These are phyloP conservation scores for Melaleuca alternifolia DNA, from an alignment of 345 rosid species.

Conservation along the genomic window DNA sequence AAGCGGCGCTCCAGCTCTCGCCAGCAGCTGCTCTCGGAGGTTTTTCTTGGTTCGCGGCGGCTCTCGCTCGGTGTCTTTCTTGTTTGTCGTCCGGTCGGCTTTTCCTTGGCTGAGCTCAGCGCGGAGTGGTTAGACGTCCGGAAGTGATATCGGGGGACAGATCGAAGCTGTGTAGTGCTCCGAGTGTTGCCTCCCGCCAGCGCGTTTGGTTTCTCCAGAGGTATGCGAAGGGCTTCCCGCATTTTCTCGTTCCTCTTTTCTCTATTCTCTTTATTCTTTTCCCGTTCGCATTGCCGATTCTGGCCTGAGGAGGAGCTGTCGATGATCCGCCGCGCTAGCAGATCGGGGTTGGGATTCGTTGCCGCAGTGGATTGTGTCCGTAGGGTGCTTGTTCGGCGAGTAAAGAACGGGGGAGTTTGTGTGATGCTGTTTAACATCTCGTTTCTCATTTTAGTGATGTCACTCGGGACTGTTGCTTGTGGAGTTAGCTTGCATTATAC, in stretches of 20 bases:
- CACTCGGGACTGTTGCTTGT: neutral
- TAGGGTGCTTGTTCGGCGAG: neutral
- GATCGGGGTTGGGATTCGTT: neutral
- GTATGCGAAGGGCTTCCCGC: neutral
- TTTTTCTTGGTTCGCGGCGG: neutral
- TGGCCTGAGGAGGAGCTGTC: neutral
- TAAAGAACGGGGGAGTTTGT: too few species aligned
- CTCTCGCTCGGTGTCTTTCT: neutral
- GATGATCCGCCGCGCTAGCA: neutral
- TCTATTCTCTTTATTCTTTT: neutral
- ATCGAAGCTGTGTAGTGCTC: neutral
- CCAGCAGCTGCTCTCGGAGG: neutral
- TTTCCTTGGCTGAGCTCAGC: neutral
- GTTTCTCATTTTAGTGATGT: neutral
- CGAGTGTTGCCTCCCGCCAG: neutral
- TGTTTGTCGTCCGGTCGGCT: neutral
- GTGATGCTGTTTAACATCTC: neutral
- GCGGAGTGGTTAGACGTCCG: neutral
- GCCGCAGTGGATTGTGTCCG: neutral
- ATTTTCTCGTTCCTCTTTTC: neutral
- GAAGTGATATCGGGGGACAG: neutral
- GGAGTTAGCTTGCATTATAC: neutral
- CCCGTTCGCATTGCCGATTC: neutral
- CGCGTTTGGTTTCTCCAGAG: neutral
- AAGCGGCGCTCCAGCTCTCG: constrained; percentile 5